Evolutionary conservation across 805 yeast species (phyloP), one percentile per base, ranked within the genome.

Genomic region (Hanseniaspora pseudoguilliermondii): DNA sequence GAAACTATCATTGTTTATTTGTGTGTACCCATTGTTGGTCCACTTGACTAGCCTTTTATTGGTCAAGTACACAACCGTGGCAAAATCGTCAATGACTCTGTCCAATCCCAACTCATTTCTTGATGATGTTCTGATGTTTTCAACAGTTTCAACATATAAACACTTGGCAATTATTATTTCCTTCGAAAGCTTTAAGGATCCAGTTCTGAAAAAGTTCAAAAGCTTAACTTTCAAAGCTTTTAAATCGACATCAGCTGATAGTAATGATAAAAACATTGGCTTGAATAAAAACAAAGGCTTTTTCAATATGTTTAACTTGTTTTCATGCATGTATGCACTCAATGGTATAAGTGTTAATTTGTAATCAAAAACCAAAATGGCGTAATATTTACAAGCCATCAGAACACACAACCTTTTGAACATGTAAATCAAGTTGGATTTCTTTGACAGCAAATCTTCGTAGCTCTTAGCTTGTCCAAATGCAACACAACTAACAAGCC

Each of bases 21-120:
- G 25, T 3, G 43, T 20, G 16, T 53, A 53, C 2, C 46, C 50
- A 18, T 44, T 42, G 34, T 38, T 53, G 9, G 49, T 38, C 56
- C 56, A 53, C 32, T 46, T 53, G 21, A 53, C 50, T 15, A 53
- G 18, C 40, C 56, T 46, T 23, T 53, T 53, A 25, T 53, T 46
- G 10, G 56, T 53, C 23, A 53, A 23, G 29, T 38, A 53, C 1
- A 53, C 43, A 9, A 53, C 49, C 3, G 46, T n/a, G 18, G 50
- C 35, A 39, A 53, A 53, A 32, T 53, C 56, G 13, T 35, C 39
- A 6, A 43, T 35, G 8, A 32, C 25, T 15, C 20, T 34, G 3
- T 20, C 34, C 16, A 29, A 20, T 13, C 23, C n/a, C 16, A 27
- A 13, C 11, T 42, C 39, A 23, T 44, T n/a, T 18, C 29, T 43